phyloP scores from a whole-genome alignment of 352 stramenopile species.

The Globisporangium lucens region DNA sequence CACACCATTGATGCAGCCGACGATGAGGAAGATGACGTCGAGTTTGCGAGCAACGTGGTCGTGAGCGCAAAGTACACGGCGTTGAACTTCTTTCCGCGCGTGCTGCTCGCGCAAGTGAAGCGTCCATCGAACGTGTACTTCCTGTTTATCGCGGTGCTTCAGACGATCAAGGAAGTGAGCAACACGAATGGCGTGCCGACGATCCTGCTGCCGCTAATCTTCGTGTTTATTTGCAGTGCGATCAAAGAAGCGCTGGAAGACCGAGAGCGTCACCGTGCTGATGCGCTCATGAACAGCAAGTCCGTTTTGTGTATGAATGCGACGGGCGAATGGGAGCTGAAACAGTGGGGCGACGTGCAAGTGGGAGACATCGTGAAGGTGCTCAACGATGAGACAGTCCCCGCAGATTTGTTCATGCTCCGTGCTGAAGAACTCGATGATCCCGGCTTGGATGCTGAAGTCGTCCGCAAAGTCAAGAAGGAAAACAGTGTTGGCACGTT shows the following conservation, averaged over 20 bases:
- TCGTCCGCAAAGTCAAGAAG: constrained; percentile 4
- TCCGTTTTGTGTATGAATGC: constrained; percentile 45
- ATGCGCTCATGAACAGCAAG: constrained; percentile 70
- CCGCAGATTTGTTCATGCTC: constrained; percentile 72
- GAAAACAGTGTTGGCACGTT: not conserved
- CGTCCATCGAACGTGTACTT: constrained; percentile 86
- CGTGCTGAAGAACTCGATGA: constrained; percentile 51
- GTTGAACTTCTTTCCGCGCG: constrained; percentile 72
- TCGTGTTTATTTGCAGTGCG: constrained; percentile 78
- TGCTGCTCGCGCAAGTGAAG: constrained; percentile 71
- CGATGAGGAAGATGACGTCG: constrained; percentile 13
- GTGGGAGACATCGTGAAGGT: constrained; percentile 86
- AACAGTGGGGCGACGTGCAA: constrained; percentile 58
- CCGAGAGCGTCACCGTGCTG: constrained; percentile 69
- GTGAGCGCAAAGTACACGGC: constrained; percentile 81
- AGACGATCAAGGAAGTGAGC: constrained; percentile 80
- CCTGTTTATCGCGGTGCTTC: constrained; percentile 79
- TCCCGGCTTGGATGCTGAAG: constrained; percentile 28
- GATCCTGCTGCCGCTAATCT: constrained; percentile 63
- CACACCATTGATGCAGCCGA: not conserved
- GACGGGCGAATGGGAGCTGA: constrained; percentile 42
- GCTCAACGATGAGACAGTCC: constrained; percentile 55
- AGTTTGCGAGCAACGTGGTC: constrained; percentile 65
- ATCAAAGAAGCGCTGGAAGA: constrained; percentile 87
- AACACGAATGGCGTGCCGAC: constrained; percentile 85